phyloP scores from a whole-genome alignment of 164 flowering plant species.

The Kalanchoe fedtschenkoi region DNA sequence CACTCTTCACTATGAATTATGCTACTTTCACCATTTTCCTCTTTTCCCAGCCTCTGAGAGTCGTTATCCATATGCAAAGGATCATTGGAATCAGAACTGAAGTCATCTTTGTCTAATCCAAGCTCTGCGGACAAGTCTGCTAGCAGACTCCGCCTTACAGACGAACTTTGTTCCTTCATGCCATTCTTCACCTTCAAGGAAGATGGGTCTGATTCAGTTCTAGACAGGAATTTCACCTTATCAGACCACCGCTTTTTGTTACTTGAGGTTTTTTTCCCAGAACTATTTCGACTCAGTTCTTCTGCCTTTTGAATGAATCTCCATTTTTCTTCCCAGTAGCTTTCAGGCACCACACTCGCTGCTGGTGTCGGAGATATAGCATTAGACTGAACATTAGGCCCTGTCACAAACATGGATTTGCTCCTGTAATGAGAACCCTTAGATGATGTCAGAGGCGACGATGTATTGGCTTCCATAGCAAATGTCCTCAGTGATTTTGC shows the following conservation, averaged over 20 bases:
- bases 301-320: slow-evolving; percentile 64
- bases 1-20: neutral
- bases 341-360: slow-evolving; percentile 45
- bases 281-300: slow-evolving; percentile 32
- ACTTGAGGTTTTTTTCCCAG: slow-evolving; percentile 20
- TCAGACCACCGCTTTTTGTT: slow-evolving; percentile 44
- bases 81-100: slow-evolving; percentile 15
- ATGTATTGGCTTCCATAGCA: slow-evolving; percentile 37
- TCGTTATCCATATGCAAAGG: slow-evolving; percentile 3
- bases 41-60: neutral
- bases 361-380: slow-evolving; percentile 50
- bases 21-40: neutral
- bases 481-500: slow-evolving; percentile 65
- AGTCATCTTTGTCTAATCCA: slow-evolving; percentile 39
- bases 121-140: slow-evolving; percentile 60
- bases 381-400: slow-evolving; percentile 38
- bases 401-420: slow-evolving; percentile 32
- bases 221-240: slow-evolving; percentile 37
- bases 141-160: slow-evolving; percentile 64
- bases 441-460: slow-evolving; percentile 15
- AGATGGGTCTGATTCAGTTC: slow-evolving; percentile 69
- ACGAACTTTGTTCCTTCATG: slow-evolving; percentile 15
- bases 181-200: slow-evolving; percentile 21
- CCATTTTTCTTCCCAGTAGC: slow-evolving; percentile 98
- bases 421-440: slow-evolving; percentile 19